Base-by-base conservation (phyloP, 2,329 filamentous ascomycete genomes). In the Zymoseptoria crescenta region DNA sequence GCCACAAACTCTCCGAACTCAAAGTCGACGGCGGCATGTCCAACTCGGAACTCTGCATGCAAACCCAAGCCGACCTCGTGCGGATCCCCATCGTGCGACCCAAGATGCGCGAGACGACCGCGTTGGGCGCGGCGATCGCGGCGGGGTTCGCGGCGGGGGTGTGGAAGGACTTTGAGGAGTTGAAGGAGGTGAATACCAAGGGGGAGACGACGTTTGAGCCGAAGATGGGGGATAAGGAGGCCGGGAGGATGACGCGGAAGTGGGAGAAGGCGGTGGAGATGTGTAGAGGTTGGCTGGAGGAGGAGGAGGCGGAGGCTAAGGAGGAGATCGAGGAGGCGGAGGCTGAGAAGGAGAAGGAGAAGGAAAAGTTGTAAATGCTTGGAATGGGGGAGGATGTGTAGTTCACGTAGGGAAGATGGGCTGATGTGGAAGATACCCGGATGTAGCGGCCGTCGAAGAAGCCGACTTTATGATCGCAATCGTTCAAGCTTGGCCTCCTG, bases 21-120 rank as follows among this genome's bases (percentile, higher is more conserved):
- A 87, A 89, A 45, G 91, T 96, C 50, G 91, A 96, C 70, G 91
- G 91, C 59, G 91, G 91, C 59, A 89, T 96, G 81, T 91, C 87
- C 69, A 93, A 90, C 75, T 93, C 89, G 10, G 87, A 93, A 71
- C 81, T 96, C 59, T 91, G 87, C 76, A 96, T 96, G 91, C 91
- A 88, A 74, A 91, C 88, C 7, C 91, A 96, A 80, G 88, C 91
- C 63, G 87, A 96, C 75, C 83, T 96, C 54, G 90, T 88, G 68
- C 84, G 86, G 59, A 94, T 96, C 66, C 87, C 87, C 29, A 88
- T 96, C 61, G 85, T 92, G 72, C 85, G 91, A 21, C 91, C 91
- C 0, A 82, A 84, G 58, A 96, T 96, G 91, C 87, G 89, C 59
- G 91, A 96, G 77, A 95, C 91, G 3, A 96, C 91, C 1, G 88